Conservation (phyloP, 164 flowering plant species). For the Buxus sempervirens region DNA sequence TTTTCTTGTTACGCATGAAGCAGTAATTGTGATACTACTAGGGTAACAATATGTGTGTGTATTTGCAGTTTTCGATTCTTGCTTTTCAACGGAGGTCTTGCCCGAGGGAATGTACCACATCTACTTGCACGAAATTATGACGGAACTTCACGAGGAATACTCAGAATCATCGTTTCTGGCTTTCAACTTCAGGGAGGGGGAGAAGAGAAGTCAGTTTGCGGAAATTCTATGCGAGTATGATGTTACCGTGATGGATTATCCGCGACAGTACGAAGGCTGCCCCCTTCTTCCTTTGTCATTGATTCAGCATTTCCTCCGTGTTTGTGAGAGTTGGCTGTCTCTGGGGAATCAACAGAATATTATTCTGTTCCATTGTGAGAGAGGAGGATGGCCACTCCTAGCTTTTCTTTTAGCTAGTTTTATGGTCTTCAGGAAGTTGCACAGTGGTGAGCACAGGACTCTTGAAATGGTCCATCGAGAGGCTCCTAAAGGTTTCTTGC, state of each 20-base stretch:
- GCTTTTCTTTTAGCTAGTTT: slow-evolving; percentile 87
- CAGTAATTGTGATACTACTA: no score
- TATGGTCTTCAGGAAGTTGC: slow-evolving; percentile 68
- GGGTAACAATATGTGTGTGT: background rate
- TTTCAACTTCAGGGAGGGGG: slow-evolving; percentile 92
- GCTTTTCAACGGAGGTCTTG: slow-evolving; percentile 88
- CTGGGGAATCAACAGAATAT: slow-evolving; percentile 66
- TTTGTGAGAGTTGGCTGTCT: slow-evolving; percentile 86
- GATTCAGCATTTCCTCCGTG: slow-evolving; percentile 85
- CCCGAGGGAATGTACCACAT: slow-evolving; percentile 77
- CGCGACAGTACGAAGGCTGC: slow-evolving; percentile 94
- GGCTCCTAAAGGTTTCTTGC: slow-evolving; percentile 89
- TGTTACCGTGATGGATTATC: slow-evolving; percentile 88
- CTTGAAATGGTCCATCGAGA: slow-evolving; percentile 95
- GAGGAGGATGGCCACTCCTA: slow-evolving; percentile 96
- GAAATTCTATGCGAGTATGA: slow-evolving; percentile 78
- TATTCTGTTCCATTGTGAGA: slow-evolving; percentile 86
- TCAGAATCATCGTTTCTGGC: slow-evolving; percentile 85
- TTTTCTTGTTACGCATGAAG: background rate
- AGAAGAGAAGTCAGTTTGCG: slow-evolving; percentile 83
- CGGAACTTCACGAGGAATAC: slow-evolving; percentile 77
- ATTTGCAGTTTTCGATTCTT: slow-evolving; percentile 92
- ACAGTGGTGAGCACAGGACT: slow-evolving; percentile 73
- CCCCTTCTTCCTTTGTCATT: slow-evolving; percentile 83
- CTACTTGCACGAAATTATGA: slow-evolving; percentile 77